phyloP scores from a whole-genome alignment of 176 grass and related monocot genomes.

The Oryza punctata region DNA sequence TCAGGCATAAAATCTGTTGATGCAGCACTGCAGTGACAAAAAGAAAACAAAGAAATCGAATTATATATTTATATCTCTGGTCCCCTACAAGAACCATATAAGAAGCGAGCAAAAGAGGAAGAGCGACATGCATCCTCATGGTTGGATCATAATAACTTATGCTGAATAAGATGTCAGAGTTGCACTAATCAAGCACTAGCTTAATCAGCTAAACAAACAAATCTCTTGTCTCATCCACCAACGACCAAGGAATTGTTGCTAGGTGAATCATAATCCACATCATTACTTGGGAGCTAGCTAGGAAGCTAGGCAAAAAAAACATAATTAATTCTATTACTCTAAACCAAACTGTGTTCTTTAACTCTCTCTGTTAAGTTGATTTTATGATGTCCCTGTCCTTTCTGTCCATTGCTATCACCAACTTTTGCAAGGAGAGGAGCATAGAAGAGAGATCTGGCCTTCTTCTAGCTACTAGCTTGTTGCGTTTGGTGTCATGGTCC shows the following conservation, averaged over 20 bases:
- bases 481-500: background rate
- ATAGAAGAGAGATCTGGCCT: background rate
- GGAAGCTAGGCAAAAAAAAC: background rate
- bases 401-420: conserved; percentile 32
- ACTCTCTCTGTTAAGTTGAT: background rate
- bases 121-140: background rate
- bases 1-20: background rate
- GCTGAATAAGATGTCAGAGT: background rate
- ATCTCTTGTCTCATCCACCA: conserved; percentile 12
- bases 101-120: background rate
- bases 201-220: background rate
- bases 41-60: background rate
- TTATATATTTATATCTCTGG: background rate
- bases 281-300: background rate
- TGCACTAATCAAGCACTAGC: background rate
- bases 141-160: background rate
- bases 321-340: background rate
- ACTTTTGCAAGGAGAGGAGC: conserved; percentile 26
- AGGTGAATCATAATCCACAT: conserved; percentile 39
- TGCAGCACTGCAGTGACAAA: background rate
- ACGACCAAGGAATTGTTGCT: background rate
- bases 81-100: background rate
- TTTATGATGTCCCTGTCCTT: conserved; percentile 8
- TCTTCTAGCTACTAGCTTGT: background rate
- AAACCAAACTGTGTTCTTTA: background rate